These are phyloP conservation scores for Fragilaria crotonensis DNA, from an alignment of 108 stramenopile species.

Conservation along the genomic window DNA sequence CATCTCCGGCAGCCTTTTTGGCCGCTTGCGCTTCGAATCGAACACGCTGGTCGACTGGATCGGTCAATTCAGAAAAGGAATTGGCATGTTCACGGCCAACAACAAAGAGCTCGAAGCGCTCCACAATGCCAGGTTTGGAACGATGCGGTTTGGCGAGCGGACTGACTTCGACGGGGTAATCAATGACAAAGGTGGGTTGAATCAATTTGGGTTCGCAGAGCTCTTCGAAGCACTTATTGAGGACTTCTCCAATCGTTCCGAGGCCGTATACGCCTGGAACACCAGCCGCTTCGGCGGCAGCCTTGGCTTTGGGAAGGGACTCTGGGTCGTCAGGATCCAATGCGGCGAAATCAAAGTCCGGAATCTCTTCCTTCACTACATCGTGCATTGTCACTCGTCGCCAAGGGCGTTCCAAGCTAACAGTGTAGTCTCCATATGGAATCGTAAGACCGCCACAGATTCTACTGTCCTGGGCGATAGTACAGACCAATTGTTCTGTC, in stretches of 20 bases:
- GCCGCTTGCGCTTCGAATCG: constrained; percentile 95
- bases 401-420: constrained; percentile 89
- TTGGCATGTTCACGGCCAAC: constrained; percentile 95
- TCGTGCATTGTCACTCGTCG: constrained; percentile 95
- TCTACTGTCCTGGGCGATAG: not conserved
- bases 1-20: constrained; percentile 92
- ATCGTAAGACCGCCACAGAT: constrained; percentile 57
- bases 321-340: constrained; percentile 57
- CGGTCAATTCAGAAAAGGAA: constrained; percentile 96
- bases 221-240: constrained; percentile 95
- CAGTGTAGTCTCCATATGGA: constrained; percentile 77
- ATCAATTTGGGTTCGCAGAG: constrained; percentile 91
- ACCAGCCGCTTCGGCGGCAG: constrained; percentile 57
- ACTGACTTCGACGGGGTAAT: constrained; percentile 95
- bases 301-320: constrained; percentile 66
- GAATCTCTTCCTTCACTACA: constrained; percentile 88
- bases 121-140: constrained; percentile 84
- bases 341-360: constrained; percentile 78
- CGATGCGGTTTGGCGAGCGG: constrained; percentile 97
- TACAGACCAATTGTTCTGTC: constrained; percentile 83
- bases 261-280: constrained; percentile 61
- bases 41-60: constrained; percentile 92
- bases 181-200: constrained; percentile 98
- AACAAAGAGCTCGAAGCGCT: constrained; percentile 97
- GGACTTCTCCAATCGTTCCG: constrained; percentile 79